phyloP scores from a whole-genome alignment of 805 yeast genomes.

The Saccharomycopsis sp. region DNA sequence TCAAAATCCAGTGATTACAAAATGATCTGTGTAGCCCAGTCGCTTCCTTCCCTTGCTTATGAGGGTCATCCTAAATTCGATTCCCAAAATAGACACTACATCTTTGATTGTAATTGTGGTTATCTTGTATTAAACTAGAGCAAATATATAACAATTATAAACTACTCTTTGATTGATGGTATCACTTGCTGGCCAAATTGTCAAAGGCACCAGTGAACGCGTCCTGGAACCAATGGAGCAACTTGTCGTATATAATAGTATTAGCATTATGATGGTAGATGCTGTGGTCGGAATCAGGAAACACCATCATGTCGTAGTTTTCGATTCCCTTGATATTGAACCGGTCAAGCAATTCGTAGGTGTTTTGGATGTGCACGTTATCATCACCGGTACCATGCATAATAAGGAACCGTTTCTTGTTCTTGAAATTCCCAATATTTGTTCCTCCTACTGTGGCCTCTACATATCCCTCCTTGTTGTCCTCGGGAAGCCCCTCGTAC shows the following conservation, averaged over 20 bases:
- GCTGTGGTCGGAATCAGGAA: constrained; percentile 90
- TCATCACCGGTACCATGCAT: constrained; percentile 99
- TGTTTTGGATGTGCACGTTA: constrained; percentile 92
- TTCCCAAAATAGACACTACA: too few relatives aligned
- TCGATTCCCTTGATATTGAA: constrained; percentile 51
- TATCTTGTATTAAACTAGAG: too few relatives aligned
- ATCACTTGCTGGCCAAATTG: neutral
- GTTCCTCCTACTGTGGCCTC: constrained; percentile 39
- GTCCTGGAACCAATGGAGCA: constrained; percentile 58
- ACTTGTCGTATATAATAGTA: constrained; percentile 60
- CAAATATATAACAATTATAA: too few relatives aligned
- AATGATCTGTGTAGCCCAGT: too few relatives aligned
- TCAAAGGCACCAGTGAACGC: constrained; percentile 44
- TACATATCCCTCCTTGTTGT: constrained; percentile 58
- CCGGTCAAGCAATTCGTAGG: constrained; percentile 68
- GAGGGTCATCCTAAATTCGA: too few relatives aligned
- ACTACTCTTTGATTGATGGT: too few relatives aligned
- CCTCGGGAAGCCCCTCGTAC: constrained; percentile 79
- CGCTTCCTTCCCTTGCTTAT: too few relatives aligned
- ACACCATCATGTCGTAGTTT: constrained; percentile 79
- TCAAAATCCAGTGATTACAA: constrained; percentile 1
- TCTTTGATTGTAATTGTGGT: too few relatives aligned
- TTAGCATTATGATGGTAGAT: constrained; percentile 77
- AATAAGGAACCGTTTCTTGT: constrained; percentile 61
- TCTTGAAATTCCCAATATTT: constrained; percentile 39